Evolutionary conservation across 371 early-diverging fungal genomes (phyloP).

Genomic region (Blakeslea trispora): DNA sequence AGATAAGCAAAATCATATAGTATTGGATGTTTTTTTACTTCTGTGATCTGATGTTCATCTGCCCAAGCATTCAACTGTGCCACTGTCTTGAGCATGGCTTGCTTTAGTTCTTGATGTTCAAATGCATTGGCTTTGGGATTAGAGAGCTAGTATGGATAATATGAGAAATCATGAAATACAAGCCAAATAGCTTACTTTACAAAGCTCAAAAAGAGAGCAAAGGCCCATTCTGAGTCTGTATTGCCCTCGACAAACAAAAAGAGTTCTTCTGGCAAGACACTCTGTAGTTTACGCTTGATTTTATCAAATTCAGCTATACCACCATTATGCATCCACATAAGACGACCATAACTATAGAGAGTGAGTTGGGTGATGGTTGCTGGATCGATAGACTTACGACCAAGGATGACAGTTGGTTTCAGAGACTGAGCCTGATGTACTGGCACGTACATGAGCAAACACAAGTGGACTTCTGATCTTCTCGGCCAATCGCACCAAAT

Average conservation of each 20-base stretch:
- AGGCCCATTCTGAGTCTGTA: constrained; percentile 87
- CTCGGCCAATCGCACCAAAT: constrained; percentile 77
- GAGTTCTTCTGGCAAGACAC: constrained; percentile 67
- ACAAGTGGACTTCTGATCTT: constrained; percentile 78
- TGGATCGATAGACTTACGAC: constrained; percentile 46
- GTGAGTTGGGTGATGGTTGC: neutral
- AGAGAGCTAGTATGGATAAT: too few relatives aligned
- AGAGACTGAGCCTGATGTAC: constrained; percentile 76
- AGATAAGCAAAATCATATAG: neutral
- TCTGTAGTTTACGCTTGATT: constrained; percentile 76
- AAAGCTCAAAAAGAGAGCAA: constrained; percentile 83
- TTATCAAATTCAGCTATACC: constrained; percentile 72
- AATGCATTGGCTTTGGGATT: constrained; percentile 56
- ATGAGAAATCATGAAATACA: too few relatives aligned
- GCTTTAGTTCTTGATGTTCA: constrained; percentile 59
- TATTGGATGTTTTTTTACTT: constrained; percentile 32
- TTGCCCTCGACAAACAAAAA: constrained; percentile 77
- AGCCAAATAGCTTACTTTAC: constrained; percentile 26
- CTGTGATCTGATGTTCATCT: constrained; percentile 60
- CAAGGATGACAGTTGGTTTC: constrained; percentile 86
- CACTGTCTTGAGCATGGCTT: constrained; percentile 79
- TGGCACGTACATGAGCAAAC: constrained; percentile 88
- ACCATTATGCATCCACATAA: constrained; percentile 94
- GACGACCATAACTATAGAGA: constrained; percentile 57
- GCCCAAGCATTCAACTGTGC: constrained; percentile 71